Evolutionary conservation across 306 rosid genomes (phyloP), one percentile per base, ranked within the genome.

Genomic region (Astragalus membranaceus): DNA sequence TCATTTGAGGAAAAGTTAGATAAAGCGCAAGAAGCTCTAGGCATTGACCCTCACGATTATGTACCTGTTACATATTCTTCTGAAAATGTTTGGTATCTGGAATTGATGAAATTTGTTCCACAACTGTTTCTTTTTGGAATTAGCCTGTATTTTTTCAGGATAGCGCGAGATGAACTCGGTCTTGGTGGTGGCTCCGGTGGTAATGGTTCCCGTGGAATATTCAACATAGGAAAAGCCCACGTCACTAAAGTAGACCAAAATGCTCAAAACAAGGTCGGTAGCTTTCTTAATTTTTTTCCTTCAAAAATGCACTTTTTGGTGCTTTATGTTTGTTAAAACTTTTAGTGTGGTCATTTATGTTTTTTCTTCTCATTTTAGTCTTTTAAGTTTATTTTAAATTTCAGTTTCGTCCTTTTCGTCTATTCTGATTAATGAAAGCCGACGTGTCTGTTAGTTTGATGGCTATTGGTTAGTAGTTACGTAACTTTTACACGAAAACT

Each of bases 1-100:
- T 90, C 90, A 58, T 94, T 94, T 51, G 98, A 90, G 92, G 96
- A 90, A 80, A 94, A 94, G 86, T 74, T 94, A 77, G 96, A 94
- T 81, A 97, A 94, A 80, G 96, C 92, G 10, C 97, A 94, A 75
- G 96, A 90, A 75, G 83, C 91, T 32, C 57, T 94, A 42, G 90
- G 91, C 67, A 81, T 90, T 54, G 30, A 26, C 30, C 30, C 30
- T 26, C 30, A 26, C 3, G 30, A 26, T 26, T 26, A 26, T 26
- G 30, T 26, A 26, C 30, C 30, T 26, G 30, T 26, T 1, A 26
- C 30, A 26, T 26, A 26, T 26, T 26, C 30, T 67, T 81, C 92
- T 36, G 95, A 88, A 75, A 80, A 80, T 86, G 89, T 81, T 54
- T 90, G 91, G 96, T 77, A 70, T 83, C 85, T 78, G 66, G 98